These are phyloP conservation scores for Taxillus chinensis DNA, from an alignment of 164 flowering plant species.

Conservation along the genomic window DNA sequence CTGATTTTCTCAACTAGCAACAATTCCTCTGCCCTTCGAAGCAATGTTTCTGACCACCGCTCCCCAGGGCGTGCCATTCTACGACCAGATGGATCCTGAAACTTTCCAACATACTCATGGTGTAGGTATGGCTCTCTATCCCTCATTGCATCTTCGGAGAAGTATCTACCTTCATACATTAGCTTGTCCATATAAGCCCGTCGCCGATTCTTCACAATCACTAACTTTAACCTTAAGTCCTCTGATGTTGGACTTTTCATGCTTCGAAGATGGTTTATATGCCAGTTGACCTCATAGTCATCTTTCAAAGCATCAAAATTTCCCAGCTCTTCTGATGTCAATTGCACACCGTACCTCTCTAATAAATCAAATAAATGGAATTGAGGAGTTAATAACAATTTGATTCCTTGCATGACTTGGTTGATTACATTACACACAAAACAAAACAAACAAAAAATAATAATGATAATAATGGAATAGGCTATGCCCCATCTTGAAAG, in stretches of 20 bases:
- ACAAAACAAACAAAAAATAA: too few species aligned
- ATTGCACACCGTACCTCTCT: constrained; percentile 70
- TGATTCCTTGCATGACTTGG: too few species aligned
- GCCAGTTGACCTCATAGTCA: constrained; percentile 86
- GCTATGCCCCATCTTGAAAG: too few species aligned
- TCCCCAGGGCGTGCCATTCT: constrained; percentile 88
- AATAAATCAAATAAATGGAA: background rate
- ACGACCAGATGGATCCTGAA: constrained; percentile 67
- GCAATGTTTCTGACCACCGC: constrained; percentile 84
- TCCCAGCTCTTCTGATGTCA: constrained; percentile 52
- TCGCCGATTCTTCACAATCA: constrained; percentile 73
- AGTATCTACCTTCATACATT: constrained; percentile 59
- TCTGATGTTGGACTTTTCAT: constrained; percentile 48
- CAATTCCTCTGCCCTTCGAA: constrained; percentile 80
- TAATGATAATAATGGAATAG: too few species aligned
- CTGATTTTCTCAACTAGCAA: constrained; percentile 73
- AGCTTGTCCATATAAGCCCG: constrained; percentile 64
- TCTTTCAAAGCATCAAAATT: constrained; percentile 51
- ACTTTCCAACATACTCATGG: constrained; percentile 84
- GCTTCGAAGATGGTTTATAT: constrained; percentile 49
- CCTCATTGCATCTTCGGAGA: constrained; percentile 97
- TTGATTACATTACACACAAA: too few species aligned
- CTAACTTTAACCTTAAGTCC: constrained; percentile 37
- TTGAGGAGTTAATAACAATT: background rate
- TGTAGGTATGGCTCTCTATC: constrained; percentile 96